phyloP scores from a whole-genome alignment of 352 stramenopile species.

The Phytophthora agathidicida region DNA sequence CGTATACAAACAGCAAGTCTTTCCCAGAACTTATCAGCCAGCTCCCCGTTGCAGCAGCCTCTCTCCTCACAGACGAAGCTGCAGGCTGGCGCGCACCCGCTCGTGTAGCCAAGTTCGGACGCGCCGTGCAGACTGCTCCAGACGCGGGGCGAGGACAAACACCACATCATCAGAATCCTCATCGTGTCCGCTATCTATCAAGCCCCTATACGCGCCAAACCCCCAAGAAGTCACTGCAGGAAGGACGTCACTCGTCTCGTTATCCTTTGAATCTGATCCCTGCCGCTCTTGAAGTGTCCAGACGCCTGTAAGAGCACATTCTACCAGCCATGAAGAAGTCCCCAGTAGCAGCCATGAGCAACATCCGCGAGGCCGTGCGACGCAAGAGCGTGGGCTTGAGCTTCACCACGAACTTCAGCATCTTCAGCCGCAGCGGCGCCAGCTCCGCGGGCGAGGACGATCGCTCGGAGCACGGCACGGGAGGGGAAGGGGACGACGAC shows the following conservation, averaged over 20 bases:
- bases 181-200: background rate
- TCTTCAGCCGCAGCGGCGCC: constrained; percentile 51
- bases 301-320: constrained; percentile 7
- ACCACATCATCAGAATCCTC: background rate
- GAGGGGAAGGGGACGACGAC: constrained; percentile 42
- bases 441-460: constrained; percentile 51
- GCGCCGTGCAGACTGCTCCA: constrained; percentile 1
- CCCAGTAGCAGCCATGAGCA: constrained; percentile 48
- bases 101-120: constrained; percentile 10
- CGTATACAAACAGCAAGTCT: constrained; percentile 21
- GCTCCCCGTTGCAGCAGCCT: constrained; percentile 4
- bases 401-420: constrained; percentile 67
- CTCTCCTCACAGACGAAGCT: constrained; percentile 43
- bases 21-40: constrained; percentile 5
- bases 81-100: constrained; percentile 6
- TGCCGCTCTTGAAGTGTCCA: constrained; percentile 11
- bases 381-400: constrained; percentile 71
- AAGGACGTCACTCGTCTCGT: no score
- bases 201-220: background rate
- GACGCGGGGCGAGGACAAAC: background rate
- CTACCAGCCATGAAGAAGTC: constrained; percentile 47
- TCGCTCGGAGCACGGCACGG: constrained; percentile 36
- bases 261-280: no score
- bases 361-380: constrained; percentile 66
- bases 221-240: constrained; percentile 2